Evolutionary conservation across 176 grass and related monocot species (phyloP).

Genomic region (Alloteropsis semialata): DNA sequence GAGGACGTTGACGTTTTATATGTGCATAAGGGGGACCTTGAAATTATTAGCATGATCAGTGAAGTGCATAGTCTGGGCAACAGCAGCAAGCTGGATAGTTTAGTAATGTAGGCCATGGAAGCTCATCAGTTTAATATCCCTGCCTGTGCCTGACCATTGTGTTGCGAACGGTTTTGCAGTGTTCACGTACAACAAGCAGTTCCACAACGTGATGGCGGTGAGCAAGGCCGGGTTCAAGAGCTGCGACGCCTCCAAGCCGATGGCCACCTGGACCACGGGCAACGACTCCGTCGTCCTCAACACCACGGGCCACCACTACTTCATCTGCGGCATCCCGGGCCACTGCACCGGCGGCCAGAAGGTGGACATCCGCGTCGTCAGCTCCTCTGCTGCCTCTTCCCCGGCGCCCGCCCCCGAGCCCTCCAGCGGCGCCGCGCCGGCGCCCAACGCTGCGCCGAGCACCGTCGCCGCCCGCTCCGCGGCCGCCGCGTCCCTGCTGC

Average conservation of each 20-base stretch:
- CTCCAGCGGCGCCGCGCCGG: conserved; percentile 8
- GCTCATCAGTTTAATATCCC: neutral
- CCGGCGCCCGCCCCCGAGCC: conserved; percentile 28
- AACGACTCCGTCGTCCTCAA: conserved; percentile 78
- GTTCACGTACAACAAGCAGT: conserved; percentile 80
- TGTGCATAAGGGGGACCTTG: neutral
- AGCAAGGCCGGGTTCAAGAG: conserved; percentile 65
- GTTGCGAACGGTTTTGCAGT: conserved; percentile 25
- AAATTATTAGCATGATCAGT: neutral
- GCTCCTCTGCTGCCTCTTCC: conserved; percentile 64
- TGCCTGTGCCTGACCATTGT: neutral
- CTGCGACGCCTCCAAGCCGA: conserved; percentile 51
- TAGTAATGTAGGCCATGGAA: neutral
- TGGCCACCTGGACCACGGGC: conserved; percentile 59
- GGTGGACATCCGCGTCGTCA: conserved; percentile 54
- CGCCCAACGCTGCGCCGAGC: conserved; percentile 13
- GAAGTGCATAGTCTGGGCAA: neutral
- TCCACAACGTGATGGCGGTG: conserved; percentile 86
- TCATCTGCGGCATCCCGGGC: conserved; percentile 71
- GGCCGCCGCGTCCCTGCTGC: conserved; percentile 22
- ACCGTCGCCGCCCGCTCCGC: too few relatives aligned
- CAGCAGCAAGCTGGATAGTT: neutral
- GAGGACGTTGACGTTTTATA: conserved; percentile 1
- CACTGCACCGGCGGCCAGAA: conserved; percentile 77
- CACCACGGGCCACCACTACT: conserved; percentile 68